These are phyloP conservation scores for Globisporangium sylvaticum DNA, from an alignment of 352 stramenopile genomes.

Conservation along the genomic window DNA sequence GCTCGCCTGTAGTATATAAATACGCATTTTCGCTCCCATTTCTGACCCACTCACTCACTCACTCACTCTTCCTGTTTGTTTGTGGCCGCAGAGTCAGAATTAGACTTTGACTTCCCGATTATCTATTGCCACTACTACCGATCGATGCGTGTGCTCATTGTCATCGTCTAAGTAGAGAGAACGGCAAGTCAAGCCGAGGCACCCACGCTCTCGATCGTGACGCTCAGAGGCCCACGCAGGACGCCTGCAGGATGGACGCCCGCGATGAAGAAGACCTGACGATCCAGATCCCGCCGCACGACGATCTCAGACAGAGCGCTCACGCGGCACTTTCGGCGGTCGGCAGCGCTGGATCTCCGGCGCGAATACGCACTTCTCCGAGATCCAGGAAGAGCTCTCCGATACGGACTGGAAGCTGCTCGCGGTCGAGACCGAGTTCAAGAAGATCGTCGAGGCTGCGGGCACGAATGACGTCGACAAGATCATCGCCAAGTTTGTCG, in stretches of 20 bases:
- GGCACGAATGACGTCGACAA: slow-evolving; percentile 80
- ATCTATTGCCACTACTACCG: background rate
- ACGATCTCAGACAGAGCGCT: slow-evolving; percentile 71
- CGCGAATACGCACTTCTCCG: slow-evolving; percentile 52
- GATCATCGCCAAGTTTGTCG: slow-evolving; percentile 75
- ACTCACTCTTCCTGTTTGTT: background rate
- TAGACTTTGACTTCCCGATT: background rate
- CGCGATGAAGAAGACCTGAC: slow-evolving; percentile 64
- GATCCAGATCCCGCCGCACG: slow-evolving; percentile 63
- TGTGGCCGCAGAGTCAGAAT: background rate
- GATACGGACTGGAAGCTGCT: slow-evolving; percentile 69
- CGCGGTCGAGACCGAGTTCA: slow-evolving; percentile 63
- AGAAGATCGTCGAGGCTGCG: slow-evolving; percentile 71
- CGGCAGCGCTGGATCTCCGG: slow-evolving; percentile 70
- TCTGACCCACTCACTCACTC: background rate
- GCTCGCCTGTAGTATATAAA: background rate
- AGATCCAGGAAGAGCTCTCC: slow-evolving; percentile 75
- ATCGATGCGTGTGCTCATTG: background rate
- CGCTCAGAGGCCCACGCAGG: background rate
- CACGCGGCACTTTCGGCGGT: slow-evolving; percentile 62
- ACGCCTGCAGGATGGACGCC: slow-evolving; percentile 26
- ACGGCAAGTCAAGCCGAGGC: background rate
- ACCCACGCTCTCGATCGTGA: background rate
- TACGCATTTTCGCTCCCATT: background rate
- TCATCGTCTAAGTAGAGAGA: background rate